Base-by-base conservation (phyloP, 352 stramenopile genomes). In the Phytophthora sp. region DNA sequence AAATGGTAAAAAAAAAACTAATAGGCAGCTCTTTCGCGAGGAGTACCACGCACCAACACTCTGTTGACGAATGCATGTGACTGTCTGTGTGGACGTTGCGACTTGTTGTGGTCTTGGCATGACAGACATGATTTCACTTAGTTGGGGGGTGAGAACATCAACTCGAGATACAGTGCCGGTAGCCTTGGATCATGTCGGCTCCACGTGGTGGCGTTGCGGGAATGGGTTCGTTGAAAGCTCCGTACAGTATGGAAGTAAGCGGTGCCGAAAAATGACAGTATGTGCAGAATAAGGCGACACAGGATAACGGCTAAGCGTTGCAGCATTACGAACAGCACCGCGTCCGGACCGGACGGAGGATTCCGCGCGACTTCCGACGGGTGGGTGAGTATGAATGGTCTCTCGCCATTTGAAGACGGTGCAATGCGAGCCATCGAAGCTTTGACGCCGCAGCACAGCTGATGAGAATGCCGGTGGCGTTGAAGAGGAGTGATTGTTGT, bases 381-480 rank as follows among this genome's bases (percentile, higher is more conserved):
- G 50, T 45, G 20, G 38, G 18, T 41, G 38, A 16, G 21, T 0
- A 35, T 44, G 23, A 46, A 30, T 44, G 31, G 50, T 56, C 30
- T 31, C 18, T 55, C 15, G 7, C 36, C 39, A 18, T 6, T 26
- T 45, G 38, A 4, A n/a, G 38, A 18, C n/a, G 38, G 38, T 24
- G 38, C 38, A 18, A 46, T 46, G 18, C 18, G 18, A 46, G 18
- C 5, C 26, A 16, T 38, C 18, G 11, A 7, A 23, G 49, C 29
- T 57, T 45, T 44, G 24, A 6, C 24, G 30, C 21, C 18, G 30
- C n/a, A 13, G 29, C 38, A 30, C 31, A 20, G 15, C 21, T 13
- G 24, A 9, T 27, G 6, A 55, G 46, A 66, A 50, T 66, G 57
- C 15, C 23, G 35, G 57, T 66, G 42, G 29, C 6, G 18, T 46